Evolutionary conservation across 2,329 filamentous ascomycete genomes (phyloP).

Genomic region (Colletotrichum sp.): DNA sequence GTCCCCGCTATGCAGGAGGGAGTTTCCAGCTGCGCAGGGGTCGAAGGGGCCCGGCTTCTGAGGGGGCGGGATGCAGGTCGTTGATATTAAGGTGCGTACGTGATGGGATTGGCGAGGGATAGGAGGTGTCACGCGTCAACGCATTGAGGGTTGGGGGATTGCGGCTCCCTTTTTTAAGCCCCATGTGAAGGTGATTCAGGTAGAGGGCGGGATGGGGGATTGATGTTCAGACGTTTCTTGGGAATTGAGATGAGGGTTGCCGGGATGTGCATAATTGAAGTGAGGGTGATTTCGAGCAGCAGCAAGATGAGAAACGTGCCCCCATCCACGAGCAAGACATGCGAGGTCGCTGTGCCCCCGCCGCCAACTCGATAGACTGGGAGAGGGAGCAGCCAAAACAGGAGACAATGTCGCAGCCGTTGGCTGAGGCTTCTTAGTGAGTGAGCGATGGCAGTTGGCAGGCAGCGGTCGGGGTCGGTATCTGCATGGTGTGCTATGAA

Average conservation of each 20-base stretch:
- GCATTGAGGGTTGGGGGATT: neutral
- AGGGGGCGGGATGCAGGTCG: constrained; percentile 6
- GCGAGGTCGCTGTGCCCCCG: neutral
- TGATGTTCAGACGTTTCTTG: neutral
- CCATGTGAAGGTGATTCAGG: neutral
- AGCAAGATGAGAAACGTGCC: neutral
- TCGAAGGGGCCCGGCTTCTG: neutral
- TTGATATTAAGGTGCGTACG: constrained; percentile 11
- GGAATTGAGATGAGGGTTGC: neutral
- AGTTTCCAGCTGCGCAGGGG: constrained; percentile 15
- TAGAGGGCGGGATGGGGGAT: neutral
- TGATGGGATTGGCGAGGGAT: neutral
- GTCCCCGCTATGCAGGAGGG: neutral
- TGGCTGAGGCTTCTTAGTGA: neutral
- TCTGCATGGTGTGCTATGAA: neutral
- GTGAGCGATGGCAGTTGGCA: neutral
- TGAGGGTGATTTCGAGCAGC: neutral
- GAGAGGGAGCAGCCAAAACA: neutral
- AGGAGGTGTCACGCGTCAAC: neutral
- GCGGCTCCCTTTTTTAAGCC: constrained; percentile 5
- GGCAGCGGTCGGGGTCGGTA: neutral
- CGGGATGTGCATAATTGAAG: neutral
- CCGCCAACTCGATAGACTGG: neutral
- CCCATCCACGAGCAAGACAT: neutral
- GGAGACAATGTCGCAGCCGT: neutral